A percentile compares a stretch with the other conserved stretches of the same genome.
These are phyloP conservation scores for Aureobasidium sp. DNA, from an alignment of 2,329 filamentous ascomycete species.

Conservation along the genomic window DNA sequence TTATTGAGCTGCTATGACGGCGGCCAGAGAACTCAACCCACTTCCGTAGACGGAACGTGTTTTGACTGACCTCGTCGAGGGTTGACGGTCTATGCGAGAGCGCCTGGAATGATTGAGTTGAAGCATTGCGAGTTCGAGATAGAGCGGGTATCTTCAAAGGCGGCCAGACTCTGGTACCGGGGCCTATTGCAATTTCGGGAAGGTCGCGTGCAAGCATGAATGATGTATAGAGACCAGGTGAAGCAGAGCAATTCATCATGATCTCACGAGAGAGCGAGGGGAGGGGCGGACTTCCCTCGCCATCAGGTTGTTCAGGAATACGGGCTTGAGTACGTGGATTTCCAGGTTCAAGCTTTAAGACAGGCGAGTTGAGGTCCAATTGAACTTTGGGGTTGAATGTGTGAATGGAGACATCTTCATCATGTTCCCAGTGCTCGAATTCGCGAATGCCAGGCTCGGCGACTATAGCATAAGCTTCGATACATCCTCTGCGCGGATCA, in stretches of 20 bases:
- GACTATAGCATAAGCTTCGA: conserved; percentile 71
- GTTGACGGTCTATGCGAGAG: conserved; percentile 41
- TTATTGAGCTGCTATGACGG: conserved; percentile 21
- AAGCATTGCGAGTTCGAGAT: conserved; percentile 46
- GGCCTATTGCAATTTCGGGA: conserved; percentile 33
- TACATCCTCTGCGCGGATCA: conserved; percentile 61
- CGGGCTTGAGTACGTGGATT: conserved; percentile 17
- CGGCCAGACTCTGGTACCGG: conserved; percentile 56
- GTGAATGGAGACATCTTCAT: conserved; percentile 59
- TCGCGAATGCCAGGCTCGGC: conserved; percentile 50
- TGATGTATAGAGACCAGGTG: conserved; percentile 50
- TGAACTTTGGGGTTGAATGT: conserved; percentile 61
- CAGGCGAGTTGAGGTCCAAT: conserved; percentile 66
- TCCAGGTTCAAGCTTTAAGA: conserved; percentile 38
- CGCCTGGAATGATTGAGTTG: conserved; percentile 35
- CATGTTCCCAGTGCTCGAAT: conserved; percentile 55
- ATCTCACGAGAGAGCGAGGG: conserved; percentile 37
- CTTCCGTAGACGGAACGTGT: conserved; percentile 63
- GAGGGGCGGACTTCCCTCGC: conserved; percentile 14
- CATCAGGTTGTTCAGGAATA: conserved; percentile 8
- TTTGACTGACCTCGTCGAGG: conserved; percentile 55
- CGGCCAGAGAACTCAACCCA: conserved; percentile 59
- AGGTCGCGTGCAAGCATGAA: conserved; percentile 55
- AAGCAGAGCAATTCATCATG: conserved; percentile 36
- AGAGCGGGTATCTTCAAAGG: conserved; percentile 58